Evolutionary conservation across 2,329 filamentous ascomycete genomes (phyloP), one percentile per base, ranked within the genome.

Genomic region (Fusarium sambucinum): DNA sequence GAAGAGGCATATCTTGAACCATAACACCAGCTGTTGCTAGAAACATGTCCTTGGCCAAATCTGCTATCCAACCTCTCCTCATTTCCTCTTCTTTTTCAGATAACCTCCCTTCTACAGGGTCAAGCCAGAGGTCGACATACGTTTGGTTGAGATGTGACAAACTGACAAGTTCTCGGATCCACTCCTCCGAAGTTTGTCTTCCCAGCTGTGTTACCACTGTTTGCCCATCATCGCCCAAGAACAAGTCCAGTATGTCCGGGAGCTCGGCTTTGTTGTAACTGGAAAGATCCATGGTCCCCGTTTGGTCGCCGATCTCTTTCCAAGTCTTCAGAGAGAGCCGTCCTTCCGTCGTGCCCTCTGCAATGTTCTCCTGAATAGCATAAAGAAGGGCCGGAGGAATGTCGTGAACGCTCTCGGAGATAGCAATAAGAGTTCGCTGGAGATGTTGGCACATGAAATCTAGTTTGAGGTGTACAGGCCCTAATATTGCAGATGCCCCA

Each of bases 1-100:
- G 67, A 16, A 80, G 59, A 13, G 72, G 72, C 12, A 70, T 65
- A 29, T 78, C 74, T 44, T 80, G 79, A 12, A 80, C 71, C 71
- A 78, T 68, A 25, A 79, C 73, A 17, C 77, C 79, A 35, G 77
- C 76, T 19, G 74, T 77, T 5, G 78, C 75, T 10, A 80, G 62
- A 54, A 80, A 79, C 23, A 75, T 63, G 16, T 80, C 77, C 33
- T 72, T 74, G 4, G 78, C 78, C 19, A 79, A 29, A 38, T 78
- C 77, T 9, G 71, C 60, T 11, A 79, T 59, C 76, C 77, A 79
- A 2, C 63, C 55, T 58, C 61, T 66, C 30, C 76, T 68, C 14
- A 60, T 32, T 14, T 62, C 62, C 30, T 76, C 73, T 21, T 74
- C 65, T 19, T 75, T 58, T 17, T 71, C 57, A 13, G 74, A 61